A percentile compares a stretch with the other conserved stretches of the same genome.
phyloP scores from a whole-genome alignment of 768 basidiomycete genomes.

The Lentinula guzmanii region DNA sequence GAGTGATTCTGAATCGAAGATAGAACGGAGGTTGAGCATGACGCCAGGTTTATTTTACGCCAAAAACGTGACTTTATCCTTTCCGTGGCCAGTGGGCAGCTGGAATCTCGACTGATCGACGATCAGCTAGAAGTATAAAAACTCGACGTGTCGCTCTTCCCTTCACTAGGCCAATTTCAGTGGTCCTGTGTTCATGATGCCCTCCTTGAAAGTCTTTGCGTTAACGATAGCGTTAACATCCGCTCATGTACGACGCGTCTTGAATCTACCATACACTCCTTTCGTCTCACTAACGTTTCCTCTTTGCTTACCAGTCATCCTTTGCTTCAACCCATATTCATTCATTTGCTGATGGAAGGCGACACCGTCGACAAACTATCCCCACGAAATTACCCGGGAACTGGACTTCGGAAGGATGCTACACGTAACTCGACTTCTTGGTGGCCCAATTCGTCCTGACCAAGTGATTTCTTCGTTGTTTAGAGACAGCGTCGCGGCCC shows the following conservation, averaged over 20 bases:
- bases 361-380: conserved; percentile 33
- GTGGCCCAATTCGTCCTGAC: neutral
- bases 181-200: conserved; percentile 18
- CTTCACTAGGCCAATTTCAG: conserved; percentile 11
- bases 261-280: conserved; percentile 1
- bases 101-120: conserved; percentile 7
- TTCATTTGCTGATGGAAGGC: conserved; percentile 11
- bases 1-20: neutral
- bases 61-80: conserved; percentile 1
- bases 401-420: conserved; percentile 60
- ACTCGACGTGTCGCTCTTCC: conserved; percentile 11
- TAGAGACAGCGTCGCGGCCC: conserved; percentile 52
- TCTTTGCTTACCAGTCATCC: conserved; percentile 15
- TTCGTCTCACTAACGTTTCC: neutral
- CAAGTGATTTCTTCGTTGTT: conserved; percentile 4
- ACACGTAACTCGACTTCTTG: conserved; percentile 35
- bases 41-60: neutral
- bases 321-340: conserved; percentile 20
- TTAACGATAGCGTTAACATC: conserved; percentile 28
- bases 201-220: conserved; percentile 22
- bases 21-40: neutral
- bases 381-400: conserved; percentile 40
- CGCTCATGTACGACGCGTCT: conserved; percentile 29
- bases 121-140: conserved; percentile 8
- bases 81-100: neutral